Base-by-base conservation (phyloP, 352 stramenopile species). In the Phytopythium oedochilum region DNA sequence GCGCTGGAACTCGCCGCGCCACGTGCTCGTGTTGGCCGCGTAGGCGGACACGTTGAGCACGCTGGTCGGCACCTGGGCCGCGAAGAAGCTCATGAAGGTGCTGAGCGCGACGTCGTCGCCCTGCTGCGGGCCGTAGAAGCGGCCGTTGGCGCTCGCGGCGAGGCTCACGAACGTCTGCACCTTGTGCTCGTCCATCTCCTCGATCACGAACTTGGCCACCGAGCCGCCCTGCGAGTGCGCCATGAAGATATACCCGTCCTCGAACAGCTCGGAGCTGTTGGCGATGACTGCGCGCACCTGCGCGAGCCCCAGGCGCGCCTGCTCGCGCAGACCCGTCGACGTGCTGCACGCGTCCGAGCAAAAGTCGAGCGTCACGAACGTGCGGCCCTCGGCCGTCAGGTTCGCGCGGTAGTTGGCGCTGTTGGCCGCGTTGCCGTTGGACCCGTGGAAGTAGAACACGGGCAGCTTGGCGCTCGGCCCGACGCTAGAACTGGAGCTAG, bases 361-460 rank as follows among this genome's bases (percentile, higher is more conserved):
- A 38, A 75, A 75, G 38, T 49, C 53, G 14, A 78, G 59, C 25
- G 65, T 29, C 14, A 70, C 44, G 48, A 71, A 74, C 23, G 60
- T 48, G 22, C 63, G 60, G 18, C 53, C 29, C 17, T 70, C 55
- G 5, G 55, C 60, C 25, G 53, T 59, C 18, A 77, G 68, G 56
- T 71, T 71, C 12, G 57, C 23, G 38, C 56, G 25, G 39, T 63
- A 54, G 43, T 64, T 54, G 44, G 28, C 18, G n/a, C 64, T 61
- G 34, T 46, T 48, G 28, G 49, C 31, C 10, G 55, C 32, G 38
- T 55, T 69, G 31, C 39, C 45, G 12, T 57, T 60, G 35, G 60
- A 54, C 20, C 68, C 64, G 47, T 77, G 64, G 59, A 73, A 73
- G 59, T 63, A 77, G 55, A 77, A 59, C 14, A 73, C 53, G 11